Base-by-base conservation (phyloP, 164 flowering plant species). In the Piper longum region DNA sequence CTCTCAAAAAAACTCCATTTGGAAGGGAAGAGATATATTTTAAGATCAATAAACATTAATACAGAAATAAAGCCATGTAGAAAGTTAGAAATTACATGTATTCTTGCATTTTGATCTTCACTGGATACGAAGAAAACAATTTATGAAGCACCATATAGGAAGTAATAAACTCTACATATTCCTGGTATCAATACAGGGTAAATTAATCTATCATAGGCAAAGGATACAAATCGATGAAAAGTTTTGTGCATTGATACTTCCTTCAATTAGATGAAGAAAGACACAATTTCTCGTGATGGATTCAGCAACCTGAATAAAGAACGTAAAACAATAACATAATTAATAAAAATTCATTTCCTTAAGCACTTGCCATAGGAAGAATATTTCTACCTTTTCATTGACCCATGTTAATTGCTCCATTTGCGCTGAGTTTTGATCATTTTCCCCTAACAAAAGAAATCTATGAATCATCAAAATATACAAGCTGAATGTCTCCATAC, bases 151-250 rank as follows among this genome's bases (percentile, higher is more conserved):
- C 36, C 36, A 26, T 26, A 26, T 26, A 26, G 36, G 36, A 26
- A 26, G 36, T 26, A 26, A 26, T 1, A 26, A 26, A 26, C 36
- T 26, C 1, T 26, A 26, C 36, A 26, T 26, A 26, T 26, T 26
- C 36, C 36, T 26, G 36, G 36, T 2, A 26, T 26, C 36, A 26
- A 26, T 26, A 26, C 36, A 26, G 7, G 48, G 60, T 56, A 65
- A 17, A 12, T 7, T 56, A 56, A 5, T 65, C 16, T 16, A 56
- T 56, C 16, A 6, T 26, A 17, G 1, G 7, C 7, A 66, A 14
- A 79, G 96, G 87, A 90, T 90, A 90, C 97, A 90, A 66, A 85
- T 80, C 51, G 83, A 85, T 64, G 90, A 82, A 71, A 87, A 86
- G 16, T 87, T 71, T 14, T 75, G 65, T 4, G 87, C 90, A 67